Conservation (phyloP, 805 yeast species). For the Kuraishia capsulata region DNA sequence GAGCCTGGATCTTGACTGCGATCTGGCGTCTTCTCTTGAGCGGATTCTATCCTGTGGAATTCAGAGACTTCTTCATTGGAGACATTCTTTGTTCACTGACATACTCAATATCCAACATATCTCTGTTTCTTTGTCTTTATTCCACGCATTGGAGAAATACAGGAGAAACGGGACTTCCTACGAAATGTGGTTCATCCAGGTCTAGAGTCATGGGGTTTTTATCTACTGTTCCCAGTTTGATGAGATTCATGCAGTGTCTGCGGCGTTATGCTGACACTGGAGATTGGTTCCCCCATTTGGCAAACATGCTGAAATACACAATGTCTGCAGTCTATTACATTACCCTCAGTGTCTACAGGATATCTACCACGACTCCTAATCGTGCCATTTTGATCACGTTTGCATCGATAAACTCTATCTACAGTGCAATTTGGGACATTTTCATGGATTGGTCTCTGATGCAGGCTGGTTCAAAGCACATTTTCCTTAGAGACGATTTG, state of each 20-base stretch:
- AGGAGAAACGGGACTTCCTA: slow-evolving; percentile 33
- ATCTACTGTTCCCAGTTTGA: slow-evolving; percentile 74
- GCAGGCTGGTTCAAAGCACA: slow-evolving; percentile 51
- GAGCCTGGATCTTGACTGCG: slow-evolving; percentile 72
- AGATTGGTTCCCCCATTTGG: slow-evolving; percentile 93
- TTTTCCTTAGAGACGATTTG: slow-evolving; percentile 61
- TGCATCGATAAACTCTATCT: slow-evolving; percentile 65
- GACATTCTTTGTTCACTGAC: slow-evolving; percentile 86
- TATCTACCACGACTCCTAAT: slow-evolving; percentile 31
- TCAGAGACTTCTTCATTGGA: slow-evolving; percentile 87
- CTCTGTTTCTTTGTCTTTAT: slow-evolving; percentile 80
- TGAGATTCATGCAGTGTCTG: slow-evolving; percentile 86
- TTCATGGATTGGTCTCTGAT: slow-evolving; percentile 94
- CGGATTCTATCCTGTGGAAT: slow-evolving; percentile 92
- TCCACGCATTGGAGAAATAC: slow-evolving; percentile 50
- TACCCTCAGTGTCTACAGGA: slow-evolving; percentile 70
- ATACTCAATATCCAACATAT: slow-evolving; percentile 77
- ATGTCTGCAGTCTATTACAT: slow-evolving; percentile 61
- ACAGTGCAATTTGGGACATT: slow-evolving; percentile 77
- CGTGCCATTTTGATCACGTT: slow-evolving; percentile 60
- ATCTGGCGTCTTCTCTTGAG: slow-evolving; percentile 66
- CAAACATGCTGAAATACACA: slow-evolving; percentile 74
- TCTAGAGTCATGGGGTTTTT: slow-evolving; percentile 79
- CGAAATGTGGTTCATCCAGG: slow-evolving; percentile 65
- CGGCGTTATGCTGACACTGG: slow-evolving; percentile 91